Conservation (phyloP, 805 yeast genomes). For the Clavispora asparagi region DNA sequence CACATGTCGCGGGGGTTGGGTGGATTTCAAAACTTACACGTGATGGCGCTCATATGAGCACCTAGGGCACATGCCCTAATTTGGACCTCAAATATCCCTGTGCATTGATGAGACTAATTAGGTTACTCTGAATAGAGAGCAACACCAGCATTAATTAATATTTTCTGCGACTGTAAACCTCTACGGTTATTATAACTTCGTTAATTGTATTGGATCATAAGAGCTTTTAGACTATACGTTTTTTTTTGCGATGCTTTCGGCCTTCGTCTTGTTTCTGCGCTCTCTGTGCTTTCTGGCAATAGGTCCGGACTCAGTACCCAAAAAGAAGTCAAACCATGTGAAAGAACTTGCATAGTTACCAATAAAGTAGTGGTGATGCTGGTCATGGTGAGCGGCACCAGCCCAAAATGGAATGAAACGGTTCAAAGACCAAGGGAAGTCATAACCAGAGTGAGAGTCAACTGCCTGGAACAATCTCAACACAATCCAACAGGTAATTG, state of each 20-base stretch:
- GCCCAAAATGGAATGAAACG: slow-evolving; percentile 60
- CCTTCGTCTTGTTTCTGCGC: slow-evolving; percentile 34
- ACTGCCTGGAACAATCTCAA: slow-evolving; percentile 55
- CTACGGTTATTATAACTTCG: background rate
- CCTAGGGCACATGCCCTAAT: background rate
- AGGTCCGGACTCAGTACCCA: slow-evolving; percentile 55
- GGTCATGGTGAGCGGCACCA: slow-evolving; percentile 60
- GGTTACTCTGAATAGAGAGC: too few species aligned
- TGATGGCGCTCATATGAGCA: background rate
- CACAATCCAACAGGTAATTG: slow-evolving; percentile 48
- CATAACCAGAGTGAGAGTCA: slow-evolving; percentile 59
- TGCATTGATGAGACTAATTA: too few species aligned
- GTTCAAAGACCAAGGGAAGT: slow-evolving; percentile 58
- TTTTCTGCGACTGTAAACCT: background rate
- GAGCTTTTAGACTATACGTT: slow-evolving; percentile 1
- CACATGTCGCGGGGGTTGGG: background rate
- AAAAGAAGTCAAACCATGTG: slow-evolving; percentile 52
- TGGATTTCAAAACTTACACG: background rate
- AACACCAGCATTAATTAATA: too few species aligned
- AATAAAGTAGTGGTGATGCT: slow-evolving; percentile 55
- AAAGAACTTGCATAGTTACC: slow-evolving; percentile 56
- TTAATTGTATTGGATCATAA: background rate
- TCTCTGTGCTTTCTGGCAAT: slow-evolving; percentile 46
- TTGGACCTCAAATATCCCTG: too few species aligned
- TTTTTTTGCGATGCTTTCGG: slow-evolving; percentile 30